Evolutionary conservation across 1,284 basidiomycete genomes (phyloP).

Genomic region (Moesziomyces parantarcticus): DNA sequence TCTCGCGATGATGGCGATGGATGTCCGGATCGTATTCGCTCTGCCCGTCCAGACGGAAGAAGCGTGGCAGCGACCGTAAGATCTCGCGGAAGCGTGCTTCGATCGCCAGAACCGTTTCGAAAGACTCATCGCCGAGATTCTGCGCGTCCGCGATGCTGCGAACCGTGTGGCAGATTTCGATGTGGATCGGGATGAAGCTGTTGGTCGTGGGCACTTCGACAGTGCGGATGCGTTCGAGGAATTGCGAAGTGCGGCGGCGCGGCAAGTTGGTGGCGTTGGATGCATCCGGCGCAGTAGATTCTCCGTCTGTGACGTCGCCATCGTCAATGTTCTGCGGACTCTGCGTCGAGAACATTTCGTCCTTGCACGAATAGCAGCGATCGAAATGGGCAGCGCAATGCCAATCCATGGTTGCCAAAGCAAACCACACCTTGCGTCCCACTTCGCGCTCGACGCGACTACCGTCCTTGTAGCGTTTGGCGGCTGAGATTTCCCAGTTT

Average conservation of each 20-base stretch:
- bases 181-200: conserved; percentile 51
- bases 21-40: conserved; percentile 57
- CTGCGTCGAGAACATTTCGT: conserved; percentile 51
- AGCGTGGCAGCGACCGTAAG: conserved; percentile 48
- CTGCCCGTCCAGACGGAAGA: conserved; percentile 50
- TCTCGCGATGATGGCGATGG: conserved; percentile 45
- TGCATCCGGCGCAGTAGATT: conserved; percentile 1
- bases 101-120: conserved; percentile 48
- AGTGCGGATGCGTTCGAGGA: conserved; percentile 31
- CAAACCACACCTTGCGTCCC: conserved; percentile 51
- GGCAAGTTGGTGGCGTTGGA: conserved; percentile 15
- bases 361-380: conserved; percentile 39
- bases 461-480: conserved; percentile 41
- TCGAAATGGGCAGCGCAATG: conserved; percentile 34
- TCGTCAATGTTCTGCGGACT: conserved; percentile 59
- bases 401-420: conserved; percentile 47
- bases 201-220: conserved; percentile 41
- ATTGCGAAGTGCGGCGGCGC: conserved; percentile 11
- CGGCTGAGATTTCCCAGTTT: conserved; percentile 18
- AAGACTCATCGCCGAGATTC: conserved; percentile 40
- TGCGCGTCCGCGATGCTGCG: conserved; percentile 43
- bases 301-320: conserved; percentile 37
- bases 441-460: conserved; percentile 36
- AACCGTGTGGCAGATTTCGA: conserved; percentile 49
- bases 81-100: conserved; percentile 51